These are phyloP conservation scores for Salix suchowensis DNA, from an alignment of 345 rosid genomes.

Conservation along the genomic window DNA sequence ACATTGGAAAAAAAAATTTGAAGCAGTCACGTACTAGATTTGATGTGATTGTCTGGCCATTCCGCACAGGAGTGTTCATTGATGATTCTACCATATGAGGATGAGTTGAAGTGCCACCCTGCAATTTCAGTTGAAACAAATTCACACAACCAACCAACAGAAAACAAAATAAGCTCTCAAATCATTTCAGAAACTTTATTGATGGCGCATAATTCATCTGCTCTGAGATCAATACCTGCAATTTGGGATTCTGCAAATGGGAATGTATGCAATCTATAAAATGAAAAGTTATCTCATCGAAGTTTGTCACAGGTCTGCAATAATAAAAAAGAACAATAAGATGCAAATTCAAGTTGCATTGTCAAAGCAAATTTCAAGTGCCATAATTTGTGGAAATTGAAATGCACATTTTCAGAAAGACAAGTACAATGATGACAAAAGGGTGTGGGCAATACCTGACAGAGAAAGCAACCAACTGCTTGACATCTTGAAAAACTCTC, in stretches of 20 bases:
- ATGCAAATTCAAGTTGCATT: no score
- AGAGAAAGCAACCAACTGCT: constrained; percentile 68
- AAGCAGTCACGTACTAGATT: constrained; percentile 43
- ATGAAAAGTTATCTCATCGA: constrained; percentile 84
- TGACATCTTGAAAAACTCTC: constrained; percentile 60
- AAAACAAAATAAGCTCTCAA: background rate
- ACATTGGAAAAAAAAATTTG: background rate
- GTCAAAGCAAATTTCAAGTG: no score
- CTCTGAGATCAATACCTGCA: constrained; percentile 41
- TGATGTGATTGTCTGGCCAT: constrained; percentile 33
- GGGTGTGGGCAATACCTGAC: constrained; percentile 44
- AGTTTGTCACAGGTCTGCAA: constrained; percentile 68
- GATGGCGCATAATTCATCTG: background rate
- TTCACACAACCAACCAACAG: background rate
- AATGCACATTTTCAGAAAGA: background rate
- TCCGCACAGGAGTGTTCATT: constrained; percentile 31
- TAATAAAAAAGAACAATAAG: background rate
- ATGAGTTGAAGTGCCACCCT: constrained; percentile 33
- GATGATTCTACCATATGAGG: constrained; percentile 39
- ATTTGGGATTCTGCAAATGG: constrained; percentile 50
- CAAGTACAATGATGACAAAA: no score
- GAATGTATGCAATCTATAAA: constrained; percentile 76
- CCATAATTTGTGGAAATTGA: no score
- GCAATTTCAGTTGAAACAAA: constrained; percentile 22
- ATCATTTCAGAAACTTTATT: background rate